phyloP scores from a whole-genome alignment of 306 rosid genomes.

The Trifolium fragiferum region DNA sequence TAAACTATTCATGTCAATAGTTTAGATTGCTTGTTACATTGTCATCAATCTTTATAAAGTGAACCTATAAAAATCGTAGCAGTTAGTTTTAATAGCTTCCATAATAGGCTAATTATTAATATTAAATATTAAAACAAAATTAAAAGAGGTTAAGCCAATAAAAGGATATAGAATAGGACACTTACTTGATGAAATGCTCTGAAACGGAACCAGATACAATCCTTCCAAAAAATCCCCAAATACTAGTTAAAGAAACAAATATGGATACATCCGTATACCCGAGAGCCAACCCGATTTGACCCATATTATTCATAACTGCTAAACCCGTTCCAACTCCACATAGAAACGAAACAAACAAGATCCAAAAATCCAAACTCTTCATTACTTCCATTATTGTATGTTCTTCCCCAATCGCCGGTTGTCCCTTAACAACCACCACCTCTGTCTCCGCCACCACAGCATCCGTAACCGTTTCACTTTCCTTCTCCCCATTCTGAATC shows the following conservation, averaged over 20 bases:
- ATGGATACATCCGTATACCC: slow-evolving; percentile 81
- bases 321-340: slow-evolving; percentile 95
- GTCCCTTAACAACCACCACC: not conserved
- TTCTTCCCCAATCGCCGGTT: slow-evolving; percentile 79
- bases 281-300: slow-evolving; percentile 88
- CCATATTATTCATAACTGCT: slow-evolving; percentile 91
- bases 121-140: not conserved
- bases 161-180: not conserved
- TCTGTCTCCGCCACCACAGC: slow-evolving; percentile 11
- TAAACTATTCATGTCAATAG: too few relatives aligned
- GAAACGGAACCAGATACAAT: slow-evolving; percentile 67
- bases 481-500: slow-evolving; percentile 20
- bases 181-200: slow-evolving; percentile 81
- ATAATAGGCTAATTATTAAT: not conserved
- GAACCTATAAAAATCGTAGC: not conserved
- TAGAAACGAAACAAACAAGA: slow-evolving; percentile 78
- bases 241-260: slow-evolving; percentile 74
- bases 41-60: not conserved
- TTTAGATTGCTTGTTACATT: too few relatives aligned
- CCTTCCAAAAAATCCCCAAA: slow-evolving; percentile 86
- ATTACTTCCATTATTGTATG: slow-evolving; percentile 72
- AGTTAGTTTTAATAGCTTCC: not conserved
- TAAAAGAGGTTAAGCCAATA: not conserved
- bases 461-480: not conserved
- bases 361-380: slow-evolving; percentile 76